Conservation (phyloP, 371 early-diverging fungal genomes). For the Parasitella parasitica region DNA sequence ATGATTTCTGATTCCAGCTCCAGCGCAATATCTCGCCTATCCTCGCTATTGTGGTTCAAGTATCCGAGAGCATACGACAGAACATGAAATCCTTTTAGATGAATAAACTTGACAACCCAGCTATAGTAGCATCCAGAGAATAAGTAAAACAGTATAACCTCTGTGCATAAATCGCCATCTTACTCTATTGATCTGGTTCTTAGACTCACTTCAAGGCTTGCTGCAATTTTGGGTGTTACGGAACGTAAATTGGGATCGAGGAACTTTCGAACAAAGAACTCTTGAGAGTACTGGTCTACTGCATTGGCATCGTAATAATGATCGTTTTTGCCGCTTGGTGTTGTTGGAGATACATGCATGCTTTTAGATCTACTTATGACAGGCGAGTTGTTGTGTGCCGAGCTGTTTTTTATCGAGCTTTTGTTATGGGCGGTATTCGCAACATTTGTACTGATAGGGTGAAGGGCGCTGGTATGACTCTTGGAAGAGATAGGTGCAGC, state of each 20-base stretch:
- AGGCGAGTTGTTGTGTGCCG: neutral
- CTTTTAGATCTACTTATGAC: neutral
- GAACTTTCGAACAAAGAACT: slow-evolving; percentile 45
- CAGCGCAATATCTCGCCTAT: slow-evolving; percentile 57
- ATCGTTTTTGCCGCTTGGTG: neutral
- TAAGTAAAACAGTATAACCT: neutral
- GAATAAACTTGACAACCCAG: slow-evolving; percentile 58
- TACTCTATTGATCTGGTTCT: slow-evolving; percentile 49
- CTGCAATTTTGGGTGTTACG: slow-evolving; percentile 36
- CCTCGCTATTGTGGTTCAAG: slow-evolving; percentile 37
- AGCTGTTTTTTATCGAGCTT: neutral
- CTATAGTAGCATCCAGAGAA: too few species aligned
- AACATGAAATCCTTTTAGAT: slow-evolving; percentile 66
- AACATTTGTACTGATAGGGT: slow-evolving; percentile 1
- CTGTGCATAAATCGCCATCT: neutral
- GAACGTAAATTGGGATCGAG: slow-evolving; percentile 39
- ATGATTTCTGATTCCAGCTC: slow-evolving; percentile 74
- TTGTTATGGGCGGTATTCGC: neutral
- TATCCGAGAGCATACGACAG: slow-evolving; percentile 57
- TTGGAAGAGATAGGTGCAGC: neutral
- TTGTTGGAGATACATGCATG: neutral
- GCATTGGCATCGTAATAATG: slow-evolving; percentile 4
- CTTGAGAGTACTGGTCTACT: slow-evolving; percentile 37
- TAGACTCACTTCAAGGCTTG: slow-evolving; percentile 45
- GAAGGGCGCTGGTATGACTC: too few species aligned